Evolutionary conservation across 495 filamentous ascomycete genomes (phyloP).

Genomic region (Xylaria castorea): DNA sequence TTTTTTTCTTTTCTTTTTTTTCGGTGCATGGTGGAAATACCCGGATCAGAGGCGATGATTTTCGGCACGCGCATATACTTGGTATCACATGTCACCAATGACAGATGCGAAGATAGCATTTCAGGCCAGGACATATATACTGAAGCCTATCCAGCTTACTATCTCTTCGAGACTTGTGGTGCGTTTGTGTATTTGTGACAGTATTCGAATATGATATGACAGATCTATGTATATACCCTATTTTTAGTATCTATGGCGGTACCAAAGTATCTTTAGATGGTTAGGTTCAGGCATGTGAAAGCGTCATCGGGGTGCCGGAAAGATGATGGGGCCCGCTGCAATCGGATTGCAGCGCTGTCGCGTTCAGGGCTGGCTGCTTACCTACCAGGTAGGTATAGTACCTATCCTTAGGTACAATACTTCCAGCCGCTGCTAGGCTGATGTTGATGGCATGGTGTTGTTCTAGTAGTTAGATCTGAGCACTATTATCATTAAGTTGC

Average conservation of each 20-base stretch:
- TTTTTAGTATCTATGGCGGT: too few relatives aligned
- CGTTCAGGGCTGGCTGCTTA: too few relatives aligned
- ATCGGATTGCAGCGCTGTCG: background rate
- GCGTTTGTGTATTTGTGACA: too few relatives aligned
- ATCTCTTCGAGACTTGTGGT: background rate
- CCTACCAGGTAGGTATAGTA: too few relatives aligned
- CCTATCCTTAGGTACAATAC: too few relatives aligned
- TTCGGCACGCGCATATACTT: background rate
- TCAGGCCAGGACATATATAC: background rate
- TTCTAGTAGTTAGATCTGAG: too few relatives aligned
- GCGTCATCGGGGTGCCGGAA: background rate
- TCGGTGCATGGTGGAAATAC: slow-evolving; percentile 12
- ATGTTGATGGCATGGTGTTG: too few relatives aligned
- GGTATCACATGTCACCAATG: background rate
- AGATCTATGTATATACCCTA: too few relatives aligned
- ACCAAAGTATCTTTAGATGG: background rate
- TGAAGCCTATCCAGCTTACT: background rate
- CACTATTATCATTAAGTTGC: too few relatives aligned
- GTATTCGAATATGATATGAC: too few relatives aligned
- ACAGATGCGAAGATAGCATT: background rate
- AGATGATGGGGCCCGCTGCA: background rate
- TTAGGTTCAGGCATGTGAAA: slow-evolving; percentile 20
- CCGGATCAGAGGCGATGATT: slow-evolving; percentile 3
- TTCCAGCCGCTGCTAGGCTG: too few relatives aligned
- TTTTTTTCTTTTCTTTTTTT: background rate